Evolutionary conservation across 805 yeast species (phyloP).

Genomic region (Schizosaccharomyces pombe): DNA sequence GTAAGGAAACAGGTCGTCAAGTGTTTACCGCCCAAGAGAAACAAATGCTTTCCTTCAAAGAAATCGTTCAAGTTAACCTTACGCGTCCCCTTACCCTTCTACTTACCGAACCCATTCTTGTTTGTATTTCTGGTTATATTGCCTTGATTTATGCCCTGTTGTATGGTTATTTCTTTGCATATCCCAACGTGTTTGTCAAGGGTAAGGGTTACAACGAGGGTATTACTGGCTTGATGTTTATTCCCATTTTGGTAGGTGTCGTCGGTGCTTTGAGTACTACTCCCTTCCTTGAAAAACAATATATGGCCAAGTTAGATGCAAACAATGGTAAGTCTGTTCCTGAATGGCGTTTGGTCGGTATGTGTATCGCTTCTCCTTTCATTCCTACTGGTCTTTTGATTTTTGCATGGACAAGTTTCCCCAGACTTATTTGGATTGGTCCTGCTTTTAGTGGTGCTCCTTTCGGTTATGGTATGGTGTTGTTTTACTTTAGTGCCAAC

Average conservation of each 20-base stretch:
- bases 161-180: conserved; percentile 86
- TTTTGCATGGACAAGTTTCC: conserved; percentile 36
- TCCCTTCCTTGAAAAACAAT: conserved; percentile 42
- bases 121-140: conserved; percentile 61
- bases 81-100: conserved; percentile 49
- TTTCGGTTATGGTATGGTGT: conserved; percentile 31
- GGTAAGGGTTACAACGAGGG: conserved; percentile 60
- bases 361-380: conserved; percentile 24
- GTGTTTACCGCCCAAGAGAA: conserved; percentile 89
- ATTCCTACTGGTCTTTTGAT: conserved; percentile 31
- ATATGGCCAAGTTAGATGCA: conserved; percentile 23
- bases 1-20: conserved; percentile 66
- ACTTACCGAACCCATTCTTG: conserved; percentile 67
- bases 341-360: conserved; percentile 31
- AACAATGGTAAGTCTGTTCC: conserved; percentile 24
- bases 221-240: conserved; percentile 61
- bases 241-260: conserved; percentile 81
- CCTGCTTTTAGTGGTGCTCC: conserved; percentile 34
- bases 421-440: conserved; percentile 24
- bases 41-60: conserved; percentile 39
- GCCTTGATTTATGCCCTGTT: conserved; percentile 74
- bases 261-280: conserved; percentile 49
- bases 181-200: conserved; percentile 65
- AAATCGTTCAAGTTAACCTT: conserved; percentile 43
- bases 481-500: conserved; percentile 47